Evolutionary conservation across 805 yeast genomes (phyloP).

Genomic region (Ogataea philodendri): DNA sequence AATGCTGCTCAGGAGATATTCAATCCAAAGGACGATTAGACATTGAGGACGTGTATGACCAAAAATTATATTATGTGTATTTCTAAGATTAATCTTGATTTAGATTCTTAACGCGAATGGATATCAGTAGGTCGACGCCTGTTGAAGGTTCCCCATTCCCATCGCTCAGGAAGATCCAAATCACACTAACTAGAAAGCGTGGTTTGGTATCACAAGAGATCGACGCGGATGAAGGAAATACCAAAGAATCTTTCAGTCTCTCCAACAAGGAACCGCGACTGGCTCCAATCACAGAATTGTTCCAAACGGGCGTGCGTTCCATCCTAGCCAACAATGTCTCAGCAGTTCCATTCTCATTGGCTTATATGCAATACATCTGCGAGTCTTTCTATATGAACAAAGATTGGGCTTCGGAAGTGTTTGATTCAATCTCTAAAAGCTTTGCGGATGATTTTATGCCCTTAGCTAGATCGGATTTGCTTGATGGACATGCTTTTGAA

Average conservation of each 20-base stretch:
- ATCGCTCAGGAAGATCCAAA: background rate
- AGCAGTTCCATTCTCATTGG: slow-evolving; percentile 14
- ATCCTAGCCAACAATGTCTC: no score
- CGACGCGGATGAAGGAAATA: no score
- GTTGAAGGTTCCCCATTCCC: no score
- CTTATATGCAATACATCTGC: slow-evolving; percentile 14
- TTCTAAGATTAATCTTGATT: background rate
- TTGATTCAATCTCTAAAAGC: no score
- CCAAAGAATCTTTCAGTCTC: no score
- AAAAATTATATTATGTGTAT: background rate
- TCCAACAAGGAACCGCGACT: no score
- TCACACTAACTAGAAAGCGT: slow-evolving; percentile 3
- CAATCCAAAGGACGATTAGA: slow-evolving; percentile 30
- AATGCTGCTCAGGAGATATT: slow-evolving; percentile 78
- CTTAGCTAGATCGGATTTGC: no score
- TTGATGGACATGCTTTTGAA: background rate
- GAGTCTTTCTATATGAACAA: slow-evolving; percentile 10
- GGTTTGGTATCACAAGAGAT: no score
- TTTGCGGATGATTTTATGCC: no score
- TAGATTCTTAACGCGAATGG: background rate
- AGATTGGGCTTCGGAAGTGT: slow-evolving; percentile 8
- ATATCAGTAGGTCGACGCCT: no score
- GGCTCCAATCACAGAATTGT: no score
- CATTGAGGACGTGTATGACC: background rate
- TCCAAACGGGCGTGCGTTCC: no score